Evolutionary conservation across 2,329 filamentous ascomycete species (phyloP).

Genomic region (Trichoderma cornu-damae): DNA sequence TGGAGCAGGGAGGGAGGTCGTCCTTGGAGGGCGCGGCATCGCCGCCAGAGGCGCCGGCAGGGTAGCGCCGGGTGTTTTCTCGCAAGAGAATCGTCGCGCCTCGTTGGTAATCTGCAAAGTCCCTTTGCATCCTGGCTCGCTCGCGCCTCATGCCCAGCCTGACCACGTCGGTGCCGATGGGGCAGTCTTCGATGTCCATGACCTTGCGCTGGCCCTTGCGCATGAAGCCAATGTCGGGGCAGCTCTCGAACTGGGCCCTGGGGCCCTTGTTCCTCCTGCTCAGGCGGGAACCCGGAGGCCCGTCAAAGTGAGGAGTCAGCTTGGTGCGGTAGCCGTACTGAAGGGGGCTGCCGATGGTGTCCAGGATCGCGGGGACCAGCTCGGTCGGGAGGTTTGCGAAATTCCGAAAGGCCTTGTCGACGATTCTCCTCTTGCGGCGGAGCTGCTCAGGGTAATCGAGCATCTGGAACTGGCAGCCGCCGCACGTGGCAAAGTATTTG

Average conservation of each 20-base stretch:
- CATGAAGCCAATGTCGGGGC: conserved; percentile 87
- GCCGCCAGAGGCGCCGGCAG: conserved; percentile 38
- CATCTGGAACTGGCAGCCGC: conserved; percentile 97
- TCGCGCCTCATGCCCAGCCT: conserved; percentile 73
- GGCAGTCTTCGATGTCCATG: conserved; percentile 95
- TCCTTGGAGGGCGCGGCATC: conserved; percentile 28
- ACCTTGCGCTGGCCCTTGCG: conserved; percentile 73
- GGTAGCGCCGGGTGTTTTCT: conserved; percentile 70
- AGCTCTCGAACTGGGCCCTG: conserved; percentile 47
- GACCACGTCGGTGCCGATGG: conserved; percentile 85
- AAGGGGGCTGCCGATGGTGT: conserved; percentile 85
- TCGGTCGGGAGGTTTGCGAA: conserved; percentile 79
- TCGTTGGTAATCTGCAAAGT: conserved; percentile 66
- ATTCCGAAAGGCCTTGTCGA: conserved; percentile 87
- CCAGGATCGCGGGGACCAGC: conserved; percentile 67
- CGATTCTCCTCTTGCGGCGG: conserved; percentile 73
- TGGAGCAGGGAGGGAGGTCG: conserved; percentile 30
- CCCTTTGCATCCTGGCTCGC: conserved; percentile 65
- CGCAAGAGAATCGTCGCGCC: conserved; percentile 86
- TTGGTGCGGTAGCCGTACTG: conserved; percentile 96
- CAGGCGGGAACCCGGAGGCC: conserved; percentile 53
- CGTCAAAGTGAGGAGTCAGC: conserved; percentile 92
- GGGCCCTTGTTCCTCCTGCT: conserved; percentile 48
- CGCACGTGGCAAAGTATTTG: conserved; percentile 80
- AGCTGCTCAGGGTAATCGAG: conserved; percentile 84